Base-by-base conservation (phyloP, 139 green algal species). In the Pleodorina starrii region DNA sequence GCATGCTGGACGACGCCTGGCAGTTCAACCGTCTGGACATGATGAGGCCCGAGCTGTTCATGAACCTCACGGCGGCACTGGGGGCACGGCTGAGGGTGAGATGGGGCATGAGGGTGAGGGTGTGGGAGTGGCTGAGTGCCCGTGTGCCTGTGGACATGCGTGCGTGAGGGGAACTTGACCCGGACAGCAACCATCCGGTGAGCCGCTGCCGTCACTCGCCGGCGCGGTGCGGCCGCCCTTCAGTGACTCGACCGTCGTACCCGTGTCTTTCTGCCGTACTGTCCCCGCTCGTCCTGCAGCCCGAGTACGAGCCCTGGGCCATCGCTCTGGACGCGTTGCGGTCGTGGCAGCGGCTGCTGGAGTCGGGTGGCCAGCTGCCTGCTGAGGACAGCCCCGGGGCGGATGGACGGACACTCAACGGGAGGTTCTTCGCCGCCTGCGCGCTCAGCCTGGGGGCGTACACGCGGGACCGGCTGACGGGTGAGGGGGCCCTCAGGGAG, bases 1-100 rank as follows among this genome's bases (percentile, higher is more conserved):
- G 91, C 9, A 74, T 97, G 68, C 76, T 97, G 57, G 92, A 94
- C 36, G 95, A 97, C 84, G 77, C 90, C 29, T 96, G 60, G 29
- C 73, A 90, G n/a, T 91, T 97, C 32, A 85, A 89, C 9, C 71
- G 90, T 35, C 90, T 91, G 6, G 89, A 74, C 6, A 42, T 73
- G n/a, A 69, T 91, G 29, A 29, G 66, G 27, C 87, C 96, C 38
- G 48, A 72, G 9, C 42, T 72, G 36, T 94, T 96, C 60, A 89
- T 96, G 29, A 44, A 93, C 79, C 89, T 96, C 42, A 86, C 91
- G 48, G 76, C 48, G 81, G 86, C 76, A 4, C 76, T 95, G 79
- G 72, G 68, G 23, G 16, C 19, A 3, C 50, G 85, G 14, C 73
- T 89, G 79, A 59, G 80, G 78, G 80, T 83, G 44, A n/a, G n/a